These are phyloP conservation scores for Penicillium frequentans DNA, from an alignment of 2,329 filamentous ascomycete species.

Conservation along the genomic window DNA sequence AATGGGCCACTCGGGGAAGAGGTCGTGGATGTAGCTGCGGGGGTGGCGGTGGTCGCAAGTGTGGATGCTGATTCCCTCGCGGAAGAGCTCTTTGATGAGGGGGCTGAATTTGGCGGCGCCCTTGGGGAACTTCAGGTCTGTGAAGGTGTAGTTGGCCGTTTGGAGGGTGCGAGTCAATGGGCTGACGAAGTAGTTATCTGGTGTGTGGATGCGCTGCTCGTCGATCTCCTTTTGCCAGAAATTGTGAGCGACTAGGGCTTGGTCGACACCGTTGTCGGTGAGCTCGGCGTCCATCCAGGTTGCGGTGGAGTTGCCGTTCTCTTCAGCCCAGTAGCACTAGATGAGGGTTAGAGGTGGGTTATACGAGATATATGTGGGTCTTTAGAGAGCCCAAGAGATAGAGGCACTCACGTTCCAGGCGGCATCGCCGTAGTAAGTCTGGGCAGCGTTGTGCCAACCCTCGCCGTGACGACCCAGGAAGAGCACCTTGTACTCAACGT, in stretches of 20 bases:
- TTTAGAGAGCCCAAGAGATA: neutral
- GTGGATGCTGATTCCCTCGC: constrained; percentile 60
- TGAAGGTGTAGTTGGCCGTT: constrained; percentile 57
- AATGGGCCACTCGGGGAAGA: constrained; percentile 52
- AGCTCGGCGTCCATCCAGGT: constrained; percentile 60
- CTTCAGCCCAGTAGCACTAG: constrained; percentile 58
- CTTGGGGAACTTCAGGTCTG: constrained; percentile 44
- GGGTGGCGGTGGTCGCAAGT: constrained; percentile 59
- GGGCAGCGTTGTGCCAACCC: constrained; percentile 61
- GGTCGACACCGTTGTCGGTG: constrained; percentile 50
- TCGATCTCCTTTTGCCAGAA: constrained; percentile 52
- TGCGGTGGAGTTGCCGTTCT: constrained; percentile 55
- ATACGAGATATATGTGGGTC: neutral
- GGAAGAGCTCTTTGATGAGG: constrained; percentile 56
- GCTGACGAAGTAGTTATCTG: constrained; percentile 56
- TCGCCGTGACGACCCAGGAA: constrained; percentile 62
- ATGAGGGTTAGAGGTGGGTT: neutral
- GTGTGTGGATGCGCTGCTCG: constrained; percentile 50
- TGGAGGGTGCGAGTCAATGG: constrained; percentile 58
- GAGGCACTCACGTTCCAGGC: constrained; percentile 56
- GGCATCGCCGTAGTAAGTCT: constrained; percentile 58
- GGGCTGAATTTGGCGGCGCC: constrained; percentile 49
- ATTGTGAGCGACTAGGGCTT: constrained; percentile 48
- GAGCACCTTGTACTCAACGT: constrained; percentile 55
- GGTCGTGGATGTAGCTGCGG: constrained; percentile 46